A percentile compares a stretch with the other conserved stretches of the same genome.
phyloP scores from a whole-genome alignment of 345 rosid genomes.

The Eucalyptus marginata region DNA sequence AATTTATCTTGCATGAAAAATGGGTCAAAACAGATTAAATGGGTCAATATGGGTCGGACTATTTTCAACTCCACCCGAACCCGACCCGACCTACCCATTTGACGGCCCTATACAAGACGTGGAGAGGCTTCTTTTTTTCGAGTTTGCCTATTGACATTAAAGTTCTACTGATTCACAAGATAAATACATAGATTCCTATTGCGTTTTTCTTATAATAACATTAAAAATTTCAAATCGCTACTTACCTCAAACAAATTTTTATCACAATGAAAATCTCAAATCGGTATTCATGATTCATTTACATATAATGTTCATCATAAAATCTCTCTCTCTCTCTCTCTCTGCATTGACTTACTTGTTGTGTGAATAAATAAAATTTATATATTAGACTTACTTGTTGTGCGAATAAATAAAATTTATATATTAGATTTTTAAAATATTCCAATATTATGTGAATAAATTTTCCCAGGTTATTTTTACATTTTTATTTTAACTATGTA shows the following conservation, averaged over 20 bases:
- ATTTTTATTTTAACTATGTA: accelerated
- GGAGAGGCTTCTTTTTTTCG: background rate
- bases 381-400: background rate
- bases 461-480: background rate
- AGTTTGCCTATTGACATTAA: background rate
- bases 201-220: too few species aligned
- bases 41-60: accelerated
- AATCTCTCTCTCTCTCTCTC: background rate
- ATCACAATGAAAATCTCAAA: too few species aligned
- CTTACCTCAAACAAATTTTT: too few species aligned
- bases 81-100: accelerated
- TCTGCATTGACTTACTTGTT: background rate
- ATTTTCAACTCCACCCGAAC: too few species aligned
- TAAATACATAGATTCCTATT: background rate
- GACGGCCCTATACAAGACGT: background rate
- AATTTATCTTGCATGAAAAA: too few species aligned
- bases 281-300: too few species aligned
- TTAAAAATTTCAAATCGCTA: too few species aligned
- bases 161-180: background rate
- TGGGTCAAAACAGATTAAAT: accelerated
- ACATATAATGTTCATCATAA: too few species aligned
- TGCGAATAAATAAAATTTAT: too few species aligned
- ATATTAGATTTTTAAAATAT: accelerated
- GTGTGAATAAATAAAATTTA: too few species aligned
- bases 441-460: background rate